Evolutionary conservation across 169 alveolate genomes (phyloP).

Genomic region (Miamiensis avidus): DNA sequence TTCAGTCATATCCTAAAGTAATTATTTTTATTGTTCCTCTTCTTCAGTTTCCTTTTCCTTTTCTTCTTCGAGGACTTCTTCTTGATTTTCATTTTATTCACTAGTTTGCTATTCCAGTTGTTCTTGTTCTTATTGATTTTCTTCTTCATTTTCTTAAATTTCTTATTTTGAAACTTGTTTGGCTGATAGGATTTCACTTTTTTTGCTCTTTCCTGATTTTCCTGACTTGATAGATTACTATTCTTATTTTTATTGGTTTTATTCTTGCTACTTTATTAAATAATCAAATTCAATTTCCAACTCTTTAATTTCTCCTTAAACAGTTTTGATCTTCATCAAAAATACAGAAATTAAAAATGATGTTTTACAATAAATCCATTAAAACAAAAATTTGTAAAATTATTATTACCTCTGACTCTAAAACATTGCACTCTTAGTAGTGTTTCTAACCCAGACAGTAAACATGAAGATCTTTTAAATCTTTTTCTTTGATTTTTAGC

Average conservation of each 20-base stretch:
- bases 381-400: neutral
- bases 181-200: too few relatives aligned
- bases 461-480: neutral
- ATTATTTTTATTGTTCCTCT: neutral
- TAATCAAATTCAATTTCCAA: neutral
- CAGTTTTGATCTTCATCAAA: neutral
- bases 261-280: too few relatives aligned
- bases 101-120: too few relatives aligned
- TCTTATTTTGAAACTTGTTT: too few relatives aligned
- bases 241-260: too few relatives aligned
- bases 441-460: neutral
- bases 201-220: neutral
- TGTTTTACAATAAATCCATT: too few relatives aligned
- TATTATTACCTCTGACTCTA: neutral
- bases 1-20: neutral
- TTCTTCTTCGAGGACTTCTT: neutral
- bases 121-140: neutral
- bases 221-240: neutral
- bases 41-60: neutral
- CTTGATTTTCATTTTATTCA: too few relatives aligned
- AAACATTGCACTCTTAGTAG: neutral
- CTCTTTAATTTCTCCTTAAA: neutral
- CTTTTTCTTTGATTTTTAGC: neutral
- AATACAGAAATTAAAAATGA: too few relatives aligned
- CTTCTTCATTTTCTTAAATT: neutral